These are phyloP conservation scores for Rhizopus arrhizus DNA, from an alignment of 371 early-diverging fungal species.

Conservation along the genomic window DNA sequence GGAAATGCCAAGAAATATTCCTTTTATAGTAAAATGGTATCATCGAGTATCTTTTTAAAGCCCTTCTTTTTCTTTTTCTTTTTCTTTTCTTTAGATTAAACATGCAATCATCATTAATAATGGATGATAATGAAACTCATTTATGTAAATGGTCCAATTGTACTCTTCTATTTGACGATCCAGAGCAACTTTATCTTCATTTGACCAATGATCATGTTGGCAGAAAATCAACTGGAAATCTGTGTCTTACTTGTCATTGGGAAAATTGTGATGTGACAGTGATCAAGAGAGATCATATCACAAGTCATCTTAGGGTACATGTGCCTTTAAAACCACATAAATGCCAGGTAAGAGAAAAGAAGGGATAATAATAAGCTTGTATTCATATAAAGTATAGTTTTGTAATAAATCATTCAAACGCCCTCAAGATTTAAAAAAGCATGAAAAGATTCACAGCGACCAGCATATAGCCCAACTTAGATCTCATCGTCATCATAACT, in stretches of 20 bases:
- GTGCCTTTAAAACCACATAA: constrained; percentile 87
- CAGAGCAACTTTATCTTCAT: constrained; percentile 83
- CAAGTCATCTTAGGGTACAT: constrained; percentile 90
- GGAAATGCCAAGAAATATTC: constrained; percentile 9
- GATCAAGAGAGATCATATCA: constrained; percentile 91
- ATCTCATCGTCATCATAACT: constrained; percentile 17
- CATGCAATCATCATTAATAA: constrained; percentile 23
- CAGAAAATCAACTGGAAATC: constrained; percentile 84
- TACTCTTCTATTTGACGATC: constrained; percentile 62
- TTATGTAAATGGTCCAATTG: constrained; percentile 60
- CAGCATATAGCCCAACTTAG: constrained; percentile 27
- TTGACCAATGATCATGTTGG: constrained; percentile 89
- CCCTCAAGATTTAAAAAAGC: constrained; percentile 90
- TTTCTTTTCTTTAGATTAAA: background rate
- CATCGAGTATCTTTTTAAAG: constrained; percentile 4
- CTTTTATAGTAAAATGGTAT: background rate
- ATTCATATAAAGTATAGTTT: constrained; percentile 33
- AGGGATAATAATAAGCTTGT: background rate
- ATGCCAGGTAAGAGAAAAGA: constrained; percentile 58
- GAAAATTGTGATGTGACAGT: constrained; percentile 74
- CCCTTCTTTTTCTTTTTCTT: background rate
- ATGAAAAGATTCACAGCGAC: constrained; percentile 79
- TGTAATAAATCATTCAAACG: constrained; percentile 87
- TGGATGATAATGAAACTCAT: constrained; percentile 6
- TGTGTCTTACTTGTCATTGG: constrained; percentile 90